Percentiles rank a stretch among this genome's conserved stretches.
These are phyloP conservation scores for Pancytospora epiphaga DNA, from an alignment of 371 early-diverging fungal genomes.

Conservation along the genomic window DNA sequence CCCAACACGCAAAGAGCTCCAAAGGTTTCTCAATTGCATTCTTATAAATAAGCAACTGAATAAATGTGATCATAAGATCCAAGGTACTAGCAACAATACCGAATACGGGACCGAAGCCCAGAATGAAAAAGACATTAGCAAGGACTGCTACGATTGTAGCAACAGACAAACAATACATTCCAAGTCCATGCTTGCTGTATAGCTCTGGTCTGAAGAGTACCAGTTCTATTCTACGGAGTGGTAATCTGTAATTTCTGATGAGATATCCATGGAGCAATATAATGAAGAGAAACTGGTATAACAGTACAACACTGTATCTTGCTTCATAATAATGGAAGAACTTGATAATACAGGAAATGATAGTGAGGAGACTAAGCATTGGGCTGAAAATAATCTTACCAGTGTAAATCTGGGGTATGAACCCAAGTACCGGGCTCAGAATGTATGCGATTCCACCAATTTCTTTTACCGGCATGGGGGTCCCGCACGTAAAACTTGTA, in stretches of 20 bases:
- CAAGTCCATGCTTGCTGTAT: background rate
- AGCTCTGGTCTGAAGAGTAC: conserved; percentile 27
- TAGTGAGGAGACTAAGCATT: conserved; percentile 43
- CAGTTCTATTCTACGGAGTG: conserved; percentile 25
- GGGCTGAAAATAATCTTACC: conserved; percentile 37
- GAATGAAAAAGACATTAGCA: background rate
- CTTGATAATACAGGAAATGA: conserved; percentile 44
- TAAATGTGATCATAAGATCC: conserved; percentile 38
- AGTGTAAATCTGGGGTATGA: conserved; percentile 50
- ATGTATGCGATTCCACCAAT: too few relatives aligned
- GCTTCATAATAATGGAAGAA: conserved; percentile 33
- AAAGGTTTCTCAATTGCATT: conserved; percentile 32
- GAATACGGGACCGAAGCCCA: conserved; percentile 9
- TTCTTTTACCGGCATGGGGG: too few relatives aligned
- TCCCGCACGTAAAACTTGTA: too few relatives aligned
- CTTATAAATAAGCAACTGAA: conserved; percentile 41
- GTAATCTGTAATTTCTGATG: conserved; percentile 27
- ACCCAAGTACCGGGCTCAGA: conserved; percentile 48
- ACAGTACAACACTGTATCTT: conserved; percentile 13
- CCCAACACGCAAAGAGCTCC: conserved; percentile 51
- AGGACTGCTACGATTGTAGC: background rate
- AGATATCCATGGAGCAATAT: conserved; percentile 47
- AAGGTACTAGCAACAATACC: conserved; percentile 31
- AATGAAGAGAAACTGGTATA: conserved; percentile 35
- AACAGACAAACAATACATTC: background rate